These are phyloP conservation scores for Mycena belliarum DNA, from an alignment of 768 basidiomycete species.

Conservation along the genomic window DNA sequence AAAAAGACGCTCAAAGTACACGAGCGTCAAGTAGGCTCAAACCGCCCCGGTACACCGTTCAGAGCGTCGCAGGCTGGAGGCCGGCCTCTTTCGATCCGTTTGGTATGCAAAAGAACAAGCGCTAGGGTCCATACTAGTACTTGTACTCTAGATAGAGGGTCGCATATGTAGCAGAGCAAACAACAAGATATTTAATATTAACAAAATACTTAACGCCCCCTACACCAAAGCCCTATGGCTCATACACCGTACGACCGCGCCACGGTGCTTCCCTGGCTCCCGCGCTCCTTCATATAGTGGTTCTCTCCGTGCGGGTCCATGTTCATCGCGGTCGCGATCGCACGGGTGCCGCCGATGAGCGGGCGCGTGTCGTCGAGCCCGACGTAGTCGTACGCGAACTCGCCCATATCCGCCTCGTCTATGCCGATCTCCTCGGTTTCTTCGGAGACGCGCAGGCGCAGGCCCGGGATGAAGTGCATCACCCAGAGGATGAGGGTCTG, in stretches of 20 bases:
- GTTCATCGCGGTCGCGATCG: slow-evolving; percentile 18
- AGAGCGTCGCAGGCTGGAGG: too few relatives aligned
- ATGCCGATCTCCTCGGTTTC: slow-evolving; percentile 79
- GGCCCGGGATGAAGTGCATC: slow-evolving; percentile 85
- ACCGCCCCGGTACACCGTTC: too few relatives aligned
- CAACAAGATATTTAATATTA: background rate
- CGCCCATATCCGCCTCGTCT: slow-evolving; percentile 88
- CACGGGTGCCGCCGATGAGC: background rate
- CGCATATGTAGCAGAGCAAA: background rate
- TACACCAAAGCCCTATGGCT: too few relatives aligned
- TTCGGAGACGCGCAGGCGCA: slow-evolving; percentile 67
- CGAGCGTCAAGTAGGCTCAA: too few relatives aligned
- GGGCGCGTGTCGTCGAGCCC: slow-evolving; percentile 57
- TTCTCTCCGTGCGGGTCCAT: slow-evolving; percentile 15
- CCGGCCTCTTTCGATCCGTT: too few relatives aligned
- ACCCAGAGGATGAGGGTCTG: slow-evolving; percentile 82
- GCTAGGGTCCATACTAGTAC: too few relatives aligned
- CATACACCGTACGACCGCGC: background rate
- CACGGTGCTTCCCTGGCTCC: slow-evolving; percentile 5
- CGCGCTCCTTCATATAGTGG: slow-evolving; percentile 21
- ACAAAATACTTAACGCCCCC: background rate
- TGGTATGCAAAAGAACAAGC: too few relatives aligned
- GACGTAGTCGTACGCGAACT: slow-evolving; percentile 87
- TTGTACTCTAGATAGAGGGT: too few relatives aligned
- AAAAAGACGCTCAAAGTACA: too few relatives aligned